Evolutionary conservation across 176 grass and related monocot genomes (phyloP), one percentile per base, ranked within the genome.

Genomic region (Avena atlantica): DNA sequence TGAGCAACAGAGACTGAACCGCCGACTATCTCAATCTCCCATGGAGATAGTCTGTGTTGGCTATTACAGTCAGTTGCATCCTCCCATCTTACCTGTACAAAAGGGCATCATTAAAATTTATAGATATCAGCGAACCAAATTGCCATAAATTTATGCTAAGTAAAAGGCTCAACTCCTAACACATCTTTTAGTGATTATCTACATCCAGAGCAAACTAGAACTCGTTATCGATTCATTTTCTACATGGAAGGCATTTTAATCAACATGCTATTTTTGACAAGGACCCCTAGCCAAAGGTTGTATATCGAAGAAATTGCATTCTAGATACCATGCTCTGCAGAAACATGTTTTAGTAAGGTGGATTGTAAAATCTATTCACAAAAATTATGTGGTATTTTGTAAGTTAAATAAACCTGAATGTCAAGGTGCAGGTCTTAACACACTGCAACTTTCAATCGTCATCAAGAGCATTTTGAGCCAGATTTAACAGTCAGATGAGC

Each of bases 21-120:
- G 59, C 87, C 88, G 70, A 89, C 84, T 86, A 80, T 80, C 42
- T 99, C 92, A 23, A 99, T 93, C 64, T 99, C 94, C 97, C 97
- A 96, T 63, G 97, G 97, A 81, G 97, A 99, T 65, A 91, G 81
- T 83, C 97, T 91, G 56, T 89, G 94, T 80, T 94, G 92, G 50
- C 85, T 56, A 51, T 73, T 85, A 40, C 89, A 90, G 81, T 91
- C 91, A 21, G 87, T 77, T 66, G 71, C 88, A 85, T 89, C 87
- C 60, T 96, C 92, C 97, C 94, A 96, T 62, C 91, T 90, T 72
- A 99, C 94, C 97, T 99, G 85, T 66, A 91, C 5, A 44, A 65
- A 65, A 62, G 48, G 27, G 48, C 14, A 81, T 51, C 62, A 79
- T 47, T 70, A 70, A n/a, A 80, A 83, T 29, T 70, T 80, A 21